A percentile compares a stretch with the other conserved stretches of the same genome.
Evolutionary conservation across 2,329 filamentous ascomycete species (phyloP).

Genomic region (Cladosporium sp.): DNA sequence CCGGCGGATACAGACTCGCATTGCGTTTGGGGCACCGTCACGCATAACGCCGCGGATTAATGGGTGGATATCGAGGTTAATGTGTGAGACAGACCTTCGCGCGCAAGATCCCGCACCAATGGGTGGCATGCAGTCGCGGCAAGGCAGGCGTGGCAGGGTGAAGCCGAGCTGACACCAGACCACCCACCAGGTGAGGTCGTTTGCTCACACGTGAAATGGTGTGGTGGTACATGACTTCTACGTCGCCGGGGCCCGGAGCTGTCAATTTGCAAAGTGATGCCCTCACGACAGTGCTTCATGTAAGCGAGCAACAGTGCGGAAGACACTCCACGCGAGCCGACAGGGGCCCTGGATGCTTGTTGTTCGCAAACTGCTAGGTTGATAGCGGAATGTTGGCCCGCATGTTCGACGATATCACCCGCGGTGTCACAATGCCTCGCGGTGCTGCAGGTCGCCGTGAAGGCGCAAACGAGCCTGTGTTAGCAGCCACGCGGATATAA

Average conservation of each 20-base stretch:
- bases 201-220: background rate
- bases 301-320: too few relatives aligned
- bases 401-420: too few relatives aligned
- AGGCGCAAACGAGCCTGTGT: background rate
- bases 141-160: background rate
- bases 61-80: background rate
- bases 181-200: background rate
- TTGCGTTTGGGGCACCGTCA: background rate
- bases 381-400: too few relatives aligned
- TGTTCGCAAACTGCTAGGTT: too few relatives aligned
- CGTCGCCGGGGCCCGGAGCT: background rate
- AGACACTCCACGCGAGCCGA: too few relatives aligned
- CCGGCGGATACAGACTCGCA: background rate
- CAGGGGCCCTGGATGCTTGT: too few relatives aligned
- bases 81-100: background rate
- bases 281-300: too few relatives aligned
- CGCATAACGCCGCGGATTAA: conserved; percentile 1
- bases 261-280: too few relatives aligned
- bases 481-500: background rate
- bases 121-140: too few relatives aligned
- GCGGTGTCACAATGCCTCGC: too few relatives aligned
- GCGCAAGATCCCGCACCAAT: background rate
- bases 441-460: too few relatives aligned
- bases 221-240: conserved; percentile 3
- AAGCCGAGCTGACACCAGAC: background rate